Evolutionary conservation across 345 rosid genomes (phyloP), one percentile per base, ranked within the genome.

Genomic region (Litchi chinensis): DNA sequence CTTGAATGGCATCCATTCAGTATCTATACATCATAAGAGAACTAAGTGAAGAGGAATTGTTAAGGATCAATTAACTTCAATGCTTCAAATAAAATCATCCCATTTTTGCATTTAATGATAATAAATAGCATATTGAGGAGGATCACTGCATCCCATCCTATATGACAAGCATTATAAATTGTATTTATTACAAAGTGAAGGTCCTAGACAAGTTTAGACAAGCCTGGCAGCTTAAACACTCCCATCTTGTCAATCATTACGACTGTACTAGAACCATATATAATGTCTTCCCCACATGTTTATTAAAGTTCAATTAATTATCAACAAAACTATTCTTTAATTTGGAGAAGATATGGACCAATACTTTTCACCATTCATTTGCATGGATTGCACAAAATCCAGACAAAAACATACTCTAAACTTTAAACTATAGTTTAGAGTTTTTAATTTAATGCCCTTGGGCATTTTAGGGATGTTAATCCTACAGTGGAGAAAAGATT

Each of bases 51-150:
- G 6, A 74, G 5, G 22, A 63, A 44, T 70, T 62, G 16, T 44
- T 48, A 75, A 74, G 63, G 70, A 73, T 46, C 21, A 19, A 44
- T 39, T 16, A 74, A 64, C 46, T 64, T 64, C 44, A 18, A 63
- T 46, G 5, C 28, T 52, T 64, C 10, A 74, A 5, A 40, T 7
- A 22, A 41, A 62, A 41, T 4, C 22, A 22, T 44, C 68, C 43
- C 8, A 32, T 28, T 41, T 12, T 65, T 24, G 21, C 26, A 60
- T 60, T n/a, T 60, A 60, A 60, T 22, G 12, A 32, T 26, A 24
- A 19, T 11, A 26, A 64, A 65, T 24, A 63, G 44, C 32, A n/a
- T 64, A 28, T 2, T 16, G 69, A 2, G 7, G 59, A 64, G 6
- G 40, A 26, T 64, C 43, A 19, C 6, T 63, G 18, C 68, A 60